Conservation (phyloP, 2,329 filamentous ascomycete genomes). For the Penicillium sp. region DNA sequence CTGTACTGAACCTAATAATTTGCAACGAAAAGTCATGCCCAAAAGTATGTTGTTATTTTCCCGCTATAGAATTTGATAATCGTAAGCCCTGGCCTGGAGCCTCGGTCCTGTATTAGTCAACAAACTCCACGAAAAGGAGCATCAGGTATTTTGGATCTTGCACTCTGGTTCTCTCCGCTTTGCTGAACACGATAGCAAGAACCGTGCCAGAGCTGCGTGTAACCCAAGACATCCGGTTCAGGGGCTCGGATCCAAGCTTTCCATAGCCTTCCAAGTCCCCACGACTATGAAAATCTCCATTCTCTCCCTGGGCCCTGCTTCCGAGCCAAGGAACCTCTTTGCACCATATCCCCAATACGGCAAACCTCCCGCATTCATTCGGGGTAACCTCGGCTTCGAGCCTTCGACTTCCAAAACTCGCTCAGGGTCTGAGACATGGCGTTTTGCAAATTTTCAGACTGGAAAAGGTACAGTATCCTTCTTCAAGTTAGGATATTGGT, state of each 20-base stretch:
- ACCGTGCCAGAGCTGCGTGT: background rate
- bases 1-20: background rate
- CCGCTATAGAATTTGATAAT: background rate
- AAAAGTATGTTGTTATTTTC: background rate
- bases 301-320: background rate
- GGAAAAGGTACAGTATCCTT: background rate
- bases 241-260: background rate
- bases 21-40: background rate
- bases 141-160: too few relatives aligned
- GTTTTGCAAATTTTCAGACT: background rate
- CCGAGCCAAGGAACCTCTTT: too few relatives aligned
- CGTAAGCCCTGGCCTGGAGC: too few relatives aligned
- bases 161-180: too few relatives aligned
- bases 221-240: background rate
- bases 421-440: background rate
- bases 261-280: background rate
- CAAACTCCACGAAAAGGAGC: too few relatives aligned
- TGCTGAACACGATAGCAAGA: background rate
- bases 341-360: too few relatives aligned
- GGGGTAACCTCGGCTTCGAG: background rate
- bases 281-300: background rate
- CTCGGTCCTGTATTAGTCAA: background rate
- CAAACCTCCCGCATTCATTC: too few relatives aligned
- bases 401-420: background rate
- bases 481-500: background rate